Evolutionary conservation across 192 early-diverging fungal species (phyloP), one percentile per base, ranked within the genome.

Genomic region (Coemansia sp.): DNA sequence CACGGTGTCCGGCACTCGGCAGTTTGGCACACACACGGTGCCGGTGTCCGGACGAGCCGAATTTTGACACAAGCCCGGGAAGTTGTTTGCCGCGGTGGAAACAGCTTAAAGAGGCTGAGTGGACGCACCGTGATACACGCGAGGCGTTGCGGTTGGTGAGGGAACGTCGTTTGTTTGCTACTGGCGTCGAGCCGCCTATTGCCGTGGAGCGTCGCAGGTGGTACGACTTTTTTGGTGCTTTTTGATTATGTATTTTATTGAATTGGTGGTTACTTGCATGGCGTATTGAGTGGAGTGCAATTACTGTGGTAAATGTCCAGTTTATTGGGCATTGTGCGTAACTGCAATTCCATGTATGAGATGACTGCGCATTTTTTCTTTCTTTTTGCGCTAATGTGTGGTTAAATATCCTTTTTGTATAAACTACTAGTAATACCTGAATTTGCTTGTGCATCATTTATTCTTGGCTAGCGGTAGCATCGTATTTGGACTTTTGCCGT

Each of bases 11-110:
- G 27, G 32, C 32, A 1, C 7, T 7, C 32, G 9, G 0, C 7
- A 35, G 32, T 9, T 7, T 9, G 32, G 32, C 9, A 35, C 9
- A 35, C 8, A 9, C 7, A 0, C 32, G 43, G 48, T 82, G 79
- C 29, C 69, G 61, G 63, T 82, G 79, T 20, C 79, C 79, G 11
- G 20, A 55, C 8, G 2, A 64, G 8, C 53, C 38, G 1, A 79
- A 70, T 57, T 71, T 81, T 64, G 78, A 81, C n/a, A 48, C 3
- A 2, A 49, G 14, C 19, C 1, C 27, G 3, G 78, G 66, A 1
- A 81, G 78, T 47, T 81, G 78, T 14, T 41, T 81, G 51, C 72
- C 73, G 2, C 39, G 39, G 19, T 81, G 73, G 72, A 74, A 72
- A 48, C 23, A 5, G 39, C 20, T 69, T 53, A 2, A 20, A 1